phyloP scores from a whole-genome alignment of 345 rosid genomes.

The Aquilaria sinensis region DNA sequence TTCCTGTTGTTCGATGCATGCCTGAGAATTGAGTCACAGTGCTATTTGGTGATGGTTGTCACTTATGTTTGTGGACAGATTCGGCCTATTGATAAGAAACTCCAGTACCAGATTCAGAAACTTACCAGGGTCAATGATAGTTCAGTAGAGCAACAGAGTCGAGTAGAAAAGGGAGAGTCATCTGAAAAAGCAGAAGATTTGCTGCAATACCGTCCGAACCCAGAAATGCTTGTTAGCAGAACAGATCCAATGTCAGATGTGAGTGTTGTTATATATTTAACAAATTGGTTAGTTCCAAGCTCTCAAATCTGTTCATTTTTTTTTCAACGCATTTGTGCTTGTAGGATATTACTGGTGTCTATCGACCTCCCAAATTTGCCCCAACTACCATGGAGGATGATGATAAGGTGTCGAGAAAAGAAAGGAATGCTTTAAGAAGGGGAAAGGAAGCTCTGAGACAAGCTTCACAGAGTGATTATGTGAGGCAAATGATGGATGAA shows the following conservation, averaged over 20 bases:
- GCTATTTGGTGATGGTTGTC: neutral
- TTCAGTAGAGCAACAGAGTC: conserved; percentile 22
- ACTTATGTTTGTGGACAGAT: conserved; percentile 35
- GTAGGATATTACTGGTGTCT: conserved; percentile 50
- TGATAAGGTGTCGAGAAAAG: conserved; percentile 56
- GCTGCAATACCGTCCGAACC: conserved; percentile 73
- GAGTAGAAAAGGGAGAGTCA: conserved; percentile 27
- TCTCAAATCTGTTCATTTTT: conserved; percentile 3
- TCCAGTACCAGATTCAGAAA: conserved; percentile 88
- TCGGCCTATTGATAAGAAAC: conserved; percentile 83
- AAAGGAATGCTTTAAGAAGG: conserved; percentile 62
- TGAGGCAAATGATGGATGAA: conserved; percentile 71
- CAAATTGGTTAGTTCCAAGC: conserved; percentile 3
- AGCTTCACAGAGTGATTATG: conserved; percentile 48
- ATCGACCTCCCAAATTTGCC: conserved; percentile 71
- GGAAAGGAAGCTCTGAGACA: conserved; percentile 49
- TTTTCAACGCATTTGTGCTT: conserved; percentile 12
- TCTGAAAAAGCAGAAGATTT: conserved; percentile 47
- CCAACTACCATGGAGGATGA: conserved; percentile 74
- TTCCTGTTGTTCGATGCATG: neutral
- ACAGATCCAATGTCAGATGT: conserved; percentile 29
- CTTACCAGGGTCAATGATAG: conserved; percentile 40
- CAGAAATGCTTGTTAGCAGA: conserved; percentile 63
- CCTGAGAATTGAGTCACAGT: neutral
- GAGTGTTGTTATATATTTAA: conserved; percentile 11